phyloP scores from a whole-genome alignment of 257 asterid genomes.

The Voacanga thouarsii region DNA sequence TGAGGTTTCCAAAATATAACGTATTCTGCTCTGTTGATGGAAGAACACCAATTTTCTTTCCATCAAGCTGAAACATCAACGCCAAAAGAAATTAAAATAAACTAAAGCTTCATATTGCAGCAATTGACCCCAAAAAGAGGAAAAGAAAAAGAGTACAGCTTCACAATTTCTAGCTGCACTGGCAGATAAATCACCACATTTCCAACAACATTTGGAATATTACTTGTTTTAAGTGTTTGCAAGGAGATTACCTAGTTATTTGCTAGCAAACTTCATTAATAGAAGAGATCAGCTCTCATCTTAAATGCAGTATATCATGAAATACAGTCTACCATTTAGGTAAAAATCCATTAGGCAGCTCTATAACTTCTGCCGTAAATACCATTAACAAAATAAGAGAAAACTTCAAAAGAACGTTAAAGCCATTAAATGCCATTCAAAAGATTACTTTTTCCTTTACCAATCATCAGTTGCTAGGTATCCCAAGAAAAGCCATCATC shows the following conservation, averaged over 20 bases:
- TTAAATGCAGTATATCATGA: neutral
- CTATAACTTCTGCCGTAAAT: neutral
- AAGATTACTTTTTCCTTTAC: neutral
- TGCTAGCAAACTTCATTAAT: neutral
- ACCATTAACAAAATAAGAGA: neutral
- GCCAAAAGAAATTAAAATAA: neutral
- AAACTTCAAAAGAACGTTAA: neutral
- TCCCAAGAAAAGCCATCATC: neutral
- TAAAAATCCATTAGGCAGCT: neutral
- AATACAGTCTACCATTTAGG: neutral
- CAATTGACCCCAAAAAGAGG: neutral
- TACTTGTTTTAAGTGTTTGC: neutral
- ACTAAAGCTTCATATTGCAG: neutral
- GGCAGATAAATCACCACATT: neutral
- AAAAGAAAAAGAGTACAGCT: neutral
- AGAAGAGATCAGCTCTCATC: neutral
- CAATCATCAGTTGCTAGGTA: constrained; percentile 2
- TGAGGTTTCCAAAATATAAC: constrained; percentile 72
- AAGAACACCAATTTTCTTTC: constrained; percentile 81
- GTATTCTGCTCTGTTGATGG: constrained; percentile 77
- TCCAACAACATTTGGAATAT: neutral
- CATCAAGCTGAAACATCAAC: constrained; percentile 59
- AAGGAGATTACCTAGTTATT: neutral
- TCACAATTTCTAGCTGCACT: neutral
- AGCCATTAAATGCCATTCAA: neutral